Conservation (phyloP, 2,329 filamentous ascomycete genomes). For the Cladobotryum mycophilum region DNA sequence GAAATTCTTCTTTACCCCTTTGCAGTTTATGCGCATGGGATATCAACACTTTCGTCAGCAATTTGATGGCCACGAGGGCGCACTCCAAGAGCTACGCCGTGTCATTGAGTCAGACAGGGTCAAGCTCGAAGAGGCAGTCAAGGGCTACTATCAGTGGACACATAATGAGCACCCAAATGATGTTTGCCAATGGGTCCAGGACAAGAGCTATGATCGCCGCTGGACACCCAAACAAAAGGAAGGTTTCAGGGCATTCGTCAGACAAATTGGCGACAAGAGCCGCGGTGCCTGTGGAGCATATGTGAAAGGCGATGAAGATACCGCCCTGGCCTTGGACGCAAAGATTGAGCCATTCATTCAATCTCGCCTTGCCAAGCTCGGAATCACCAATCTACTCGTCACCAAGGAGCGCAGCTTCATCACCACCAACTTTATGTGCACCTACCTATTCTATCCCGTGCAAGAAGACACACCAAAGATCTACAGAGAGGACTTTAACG, state of each 20-base stretch:
- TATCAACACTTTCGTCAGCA: too few relatives aligned
- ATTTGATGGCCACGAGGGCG: too few relatives aligned
- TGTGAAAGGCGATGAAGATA: neutral
- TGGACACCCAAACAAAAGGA: neutral
- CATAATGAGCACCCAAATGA: neutral
- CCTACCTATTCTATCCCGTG: neutral
- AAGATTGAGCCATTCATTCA: too few relatives aligned
- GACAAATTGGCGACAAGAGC: neutral
- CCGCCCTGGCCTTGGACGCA: neutral
- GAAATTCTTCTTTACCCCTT: neutral
- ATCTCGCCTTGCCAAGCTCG: neutral
- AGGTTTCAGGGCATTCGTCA: neutral
- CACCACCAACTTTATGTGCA: neutral
- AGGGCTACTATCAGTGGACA: slow-evolving; percentile 1
- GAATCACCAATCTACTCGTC: neutral
- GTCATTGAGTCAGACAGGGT: neutral
- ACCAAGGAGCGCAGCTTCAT: neutral
- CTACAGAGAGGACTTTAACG: slow-evolving; percentile 1
- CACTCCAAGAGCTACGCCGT: too few relatives aligned
- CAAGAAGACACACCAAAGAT: slow-evolving; percentile 2
- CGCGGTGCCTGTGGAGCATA: neutral
- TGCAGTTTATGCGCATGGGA: too few relatives aligned
- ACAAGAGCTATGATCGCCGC: slow-evolving; percentile 1
- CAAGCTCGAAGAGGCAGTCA: neutral
- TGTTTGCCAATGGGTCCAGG: slow-evolving; percentile 7